Evolutionary conservation across 768 basidiomycete genomes (phyloP).

Genomic region (Amanita inopinata): DNA sequence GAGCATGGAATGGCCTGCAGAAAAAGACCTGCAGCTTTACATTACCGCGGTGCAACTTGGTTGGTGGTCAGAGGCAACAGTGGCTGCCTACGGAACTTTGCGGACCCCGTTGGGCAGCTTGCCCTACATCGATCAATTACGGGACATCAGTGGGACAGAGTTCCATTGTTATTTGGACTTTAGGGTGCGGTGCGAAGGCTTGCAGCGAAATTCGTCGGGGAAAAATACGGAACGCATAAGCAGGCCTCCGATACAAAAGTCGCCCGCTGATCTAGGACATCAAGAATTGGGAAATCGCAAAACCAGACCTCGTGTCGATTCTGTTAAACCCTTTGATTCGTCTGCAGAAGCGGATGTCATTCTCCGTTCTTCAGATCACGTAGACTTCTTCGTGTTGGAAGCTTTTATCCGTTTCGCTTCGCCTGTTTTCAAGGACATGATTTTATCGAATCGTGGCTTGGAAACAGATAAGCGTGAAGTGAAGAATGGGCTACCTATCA

Average conservation of each 20-base stretch:
- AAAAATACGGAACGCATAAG: background rate
- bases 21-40: background rate
- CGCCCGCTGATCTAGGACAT: background rate
- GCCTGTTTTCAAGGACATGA: slow-evolving; percentile 22
- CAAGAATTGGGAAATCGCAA: background rate
- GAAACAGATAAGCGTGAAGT: too few species aligned
- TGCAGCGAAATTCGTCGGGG: background rate
- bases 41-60: slow-evolving; percentile 1
- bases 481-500: background rate
- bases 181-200: background rate
- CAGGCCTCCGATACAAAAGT: background rate
- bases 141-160: slow-evolving; percentile 3
- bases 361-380: slow-evolving; percentile 18
- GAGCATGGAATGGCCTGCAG: background rate
- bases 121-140: background rate
- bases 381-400: slow-evolving; percentile 22
- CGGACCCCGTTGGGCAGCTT: background rate
- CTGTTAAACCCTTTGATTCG: background rate
- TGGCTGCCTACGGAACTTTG: slow-evolving; percentile 3
- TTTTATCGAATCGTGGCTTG: background rate
- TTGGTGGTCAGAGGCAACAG: background rate
- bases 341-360: slow-evolving; percentile 16
- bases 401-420: slow-evolving; percentile 20
- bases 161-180: slow-evolving; percentile 1
- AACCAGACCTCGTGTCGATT: background rate